phyloP scores from a whole-genome alignment of 139 green algal species.

The Bryopsis sp. region DNA sequence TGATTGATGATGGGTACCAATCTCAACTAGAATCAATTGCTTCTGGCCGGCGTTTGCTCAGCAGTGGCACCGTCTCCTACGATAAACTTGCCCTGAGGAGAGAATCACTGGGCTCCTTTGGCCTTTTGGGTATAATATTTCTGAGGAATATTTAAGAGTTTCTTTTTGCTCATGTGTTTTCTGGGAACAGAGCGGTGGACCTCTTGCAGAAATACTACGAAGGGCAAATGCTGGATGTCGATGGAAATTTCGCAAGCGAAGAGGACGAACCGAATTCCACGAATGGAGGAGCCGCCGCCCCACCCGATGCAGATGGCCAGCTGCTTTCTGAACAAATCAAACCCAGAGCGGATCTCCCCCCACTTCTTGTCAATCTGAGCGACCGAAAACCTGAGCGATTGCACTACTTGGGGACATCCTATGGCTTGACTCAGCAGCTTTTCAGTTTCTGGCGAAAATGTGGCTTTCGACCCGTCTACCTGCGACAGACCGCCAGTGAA shows the following conservation, averaged over 20 bases:
- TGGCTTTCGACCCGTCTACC: conserved; percentile 79
- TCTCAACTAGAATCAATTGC: no score
- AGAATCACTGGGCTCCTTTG: no score
- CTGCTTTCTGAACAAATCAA: conserved; percentile 70
- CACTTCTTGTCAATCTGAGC: conserved; percentile 69
- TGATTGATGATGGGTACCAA: no score
- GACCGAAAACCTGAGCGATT: conserved; percentile 73
- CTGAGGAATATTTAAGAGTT: conserved; percentile 1
- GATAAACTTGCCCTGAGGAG: no score
- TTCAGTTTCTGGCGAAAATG: conserved; percentile 83
- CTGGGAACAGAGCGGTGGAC: conserved; percentile 29
- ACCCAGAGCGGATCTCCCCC: conserved; percentile 69
- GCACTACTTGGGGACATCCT: conserved; percentile 89
- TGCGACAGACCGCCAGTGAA: conserved; percentile 80
- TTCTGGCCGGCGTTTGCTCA: no score
- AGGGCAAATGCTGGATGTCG: background rate
- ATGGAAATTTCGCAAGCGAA: background rate
- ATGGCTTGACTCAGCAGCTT: conserved; percentile 84
- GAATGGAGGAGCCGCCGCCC: conserved; percentile 12
- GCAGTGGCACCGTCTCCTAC: no score
- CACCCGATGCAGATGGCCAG: background rate
- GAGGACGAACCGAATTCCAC: background rate
- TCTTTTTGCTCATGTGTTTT: conserved; percentile 7
- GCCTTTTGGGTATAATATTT: no score
- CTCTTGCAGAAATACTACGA: conserved; percentile 49